Evolutionary conservation across 805 yeast genomes (phyloP), one percentile per base, ranked within the genome.

Genomic region (Diddensiella santjacobensis): DNA sequence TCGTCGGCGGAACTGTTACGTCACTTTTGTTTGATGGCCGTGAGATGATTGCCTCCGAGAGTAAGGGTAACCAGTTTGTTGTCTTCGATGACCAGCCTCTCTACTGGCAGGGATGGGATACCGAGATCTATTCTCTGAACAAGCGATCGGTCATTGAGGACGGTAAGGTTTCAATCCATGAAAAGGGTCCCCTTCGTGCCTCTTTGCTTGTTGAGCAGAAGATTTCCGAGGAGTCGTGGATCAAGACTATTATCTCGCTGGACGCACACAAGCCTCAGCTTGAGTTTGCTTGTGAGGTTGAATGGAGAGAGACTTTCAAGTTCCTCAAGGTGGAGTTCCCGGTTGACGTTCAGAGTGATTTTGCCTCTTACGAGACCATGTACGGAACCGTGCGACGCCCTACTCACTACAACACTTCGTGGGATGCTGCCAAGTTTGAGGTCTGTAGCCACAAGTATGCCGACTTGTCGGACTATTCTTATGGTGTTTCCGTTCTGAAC

Each of bases 21-120:
- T 77, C 87, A 6, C 69, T 93, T 37, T 71, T 66, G 53, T 68
- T 68, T 8, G 71, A 70, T 47, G 70, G 88, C 10, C 91, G 89
- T 62, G 75, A 83, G 19, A 74, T 83, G 19, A 71, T 91, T 46
- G 87, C 83, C 52, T 66, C 17, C 20, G 46, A 33, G 11, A 20
- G 17, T 5, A 17, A 23, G 20, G 96, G 89, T 13, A 87, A 88
- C 58, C 95, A 84, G 64, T 82, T 79, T 55, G 80, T 87, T 1
- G 60, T 91, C 50, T 85, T 85, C 59, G 90, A 89, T 55, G 98
- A 91, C 64, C 84, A 87, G 52, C 98, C 98, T 11, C 71, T 87
- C 59, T 82, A 76, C 50, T 90, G 82, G 81, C 95, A 87, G 42
- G 97, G 97, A 2, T 90, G 98, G 98, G 98, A 90, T 65, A 90